Base-by-base conservation (phyloP, 2,329 filamentous ascomycete genomes). In the Blastomyces gilchristii region DNA sequence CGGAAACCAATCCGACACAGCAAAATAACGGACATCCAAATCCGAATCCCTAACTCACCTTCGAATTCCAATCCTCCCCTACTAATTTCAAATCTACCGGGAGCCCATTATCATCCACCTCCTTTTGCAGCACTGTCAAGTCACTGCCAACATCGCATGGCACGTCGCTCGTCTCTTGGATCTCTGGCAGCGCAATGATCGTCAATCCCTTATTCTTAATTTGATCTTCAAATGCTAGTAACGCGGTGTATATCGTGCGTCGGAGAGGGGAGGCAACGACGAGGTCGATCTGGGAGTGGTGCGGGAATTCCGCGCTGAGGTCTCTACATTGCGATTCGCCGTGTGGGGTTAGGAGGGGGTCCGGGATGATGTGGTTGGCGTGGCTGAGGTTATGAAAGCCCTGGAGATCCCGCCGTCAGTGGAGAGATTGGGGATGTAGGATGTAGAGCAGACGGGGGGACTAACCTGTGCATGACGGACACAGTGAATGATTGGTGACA, bases 191-290 rank as follows among this genome's bases (percentile, higher is more conserved):
- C 1, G 87, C 85, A 34, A 88, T 76, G 60, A 95, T 73, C 53
- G 78, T 81, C 62, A 82, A 72, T 3, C 78, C 76, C 16, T 73
- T 74, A 62, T 76, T 69, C 28, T 79, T 70, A 60, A 84, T 80
- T 0, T 78, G 80, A 0, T 83, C 79, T 22, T 81, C 82, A 74
- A 96, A 95, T 56, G 84, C 82, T 62, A 85, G 77, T 39, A 91
- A 80, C 43, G 88, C 87, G 1, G 91, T 96, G 75, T 90, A 85
- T 56, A 96, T 80, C 1, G 91, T 95, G 65, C 91, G 85, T 60
- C 87, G 86, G 68, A 96, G 82, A 6, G 91, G 91, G 0, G 90
- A 94, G 49, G 90, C 86, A 28, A 91, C 82, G 14, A 96, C 81
- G 68, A 88, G 81, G 4, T 87, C 87, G 70, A 94, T 78, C 49